Base-by-base conservation (phyloP, 768 basidiomycete genomes). In the Lentinula boryana region DNA sequence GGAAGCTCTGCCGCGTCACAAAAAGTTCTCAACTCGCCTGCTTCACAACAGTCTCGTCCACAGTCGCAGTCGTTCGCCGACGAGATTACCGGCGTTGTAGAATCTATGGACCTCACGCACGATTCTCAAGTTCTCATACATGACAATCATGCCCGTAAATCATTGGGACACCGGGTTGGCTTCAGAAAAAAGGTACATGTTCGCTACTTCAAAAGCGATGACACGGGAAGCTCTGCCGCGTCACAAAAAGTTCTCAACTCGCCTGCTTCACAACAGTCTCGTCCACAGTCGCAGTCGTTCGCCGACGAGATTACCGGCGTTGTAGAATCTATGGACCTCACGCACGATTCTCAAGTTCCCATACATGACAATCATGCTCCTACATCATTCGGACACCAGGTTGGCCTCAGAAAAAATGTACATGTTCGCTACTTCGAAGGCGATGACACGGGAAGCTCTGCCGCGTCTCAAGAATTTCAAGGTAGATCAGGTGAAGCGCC, bases 91-190 rank as follows among this genome's bases (percentile, higher is more conserved):
- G 77, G 79, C 69, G 74, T 68, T 56, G 82, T 81, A 3, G 75
- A 79, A 54, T 82, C 85, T 8, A 83, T 82, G 78, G 86, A 90
- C 49, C 69, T 84, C 38, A 90, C 88, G 8, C 74, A 75, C 59
- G 84, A 85, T 61, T 80, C 78, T 59, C 75, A 72, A 18, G 71
- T 74, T 1, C 77, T 75, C 58, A 70, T 79, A 32, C 76, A 79
- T 53, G 84, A 87, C 58, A 79, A 84, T 66, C 76, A 75, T 4
- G 72, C 80, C 6, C 84, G 86, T 50, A 89, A 88, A 68, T 91
- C 87, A 15, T 69, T 90, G n/a, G 82, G 79, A 21, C 76, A 89
- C 48, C 84, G 91, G 38, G 91, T 93, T 68, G 91, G 89, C 71
- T 93, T 91, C 60, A 87, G 86, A 31, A 78, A 80, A 50, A 80